phyloP scores from a whole-genome alignment of 139 green algal genomes.

The Cymbomonas tetramitiformis region DNA sequence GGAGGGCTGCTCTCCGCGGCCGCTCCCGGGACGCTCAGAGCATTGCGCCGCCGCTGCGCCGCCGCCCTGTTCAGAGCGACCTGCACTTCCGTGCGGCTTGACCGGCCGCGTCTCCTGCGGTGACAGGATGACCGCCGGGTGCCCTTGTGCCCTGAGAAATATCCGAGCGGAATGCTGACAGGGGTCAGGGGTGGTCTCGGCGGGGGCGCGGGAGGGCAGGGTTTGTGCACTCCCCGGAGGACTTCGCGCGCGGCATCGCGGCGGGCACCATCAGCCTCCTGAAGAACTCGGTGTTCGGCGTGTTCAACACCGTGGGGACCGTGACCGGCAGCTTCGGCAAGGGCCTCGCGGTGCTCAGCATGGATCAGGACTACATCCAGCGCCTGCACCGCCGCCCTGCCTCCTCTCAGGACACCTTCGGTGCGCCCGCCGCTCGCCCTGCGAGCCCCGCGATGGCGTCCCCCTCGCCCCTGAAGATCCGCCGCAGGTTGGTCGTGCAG shows the following conservation, averaged over 20 bases:
- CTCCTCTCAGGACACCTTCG: slow-evolving; percentile 2
- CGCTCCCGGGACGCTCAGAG: no score
- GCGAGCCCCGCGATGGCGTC: neutral
- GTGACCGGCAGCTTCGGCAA: slow-evolving; percentile 33
- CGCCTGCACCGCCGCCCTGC: slow-evolving; percentile 29
- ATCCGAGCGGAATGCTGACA: no score
- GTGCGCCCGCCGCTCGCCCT: neutral
- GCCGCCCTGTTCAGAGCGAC: no score
- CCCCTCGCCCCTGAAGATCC: neutral
- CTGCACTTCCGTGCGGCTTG: no score
- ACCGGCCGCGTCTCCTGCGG: no score
- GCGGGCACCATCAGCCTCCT: slow-evolving; percentile 32
- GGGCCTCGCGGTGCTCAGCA: slow-evolving; percentile 31
- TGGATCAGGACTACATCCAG: slow-evolving; percentile 41
- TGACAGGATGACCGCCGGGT: no score
- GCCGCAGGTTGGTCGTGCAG: neutral
- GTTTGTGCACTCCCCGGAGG: slow-evolving; percentile 28
- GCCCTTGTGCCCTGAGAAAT: no score
- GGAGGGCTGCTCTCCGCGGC: no score
- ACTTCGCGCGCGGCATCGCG: slow-evolving; percentile 30
- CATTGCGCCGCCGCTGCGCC: no score
- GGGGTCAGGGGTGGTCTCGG: neutral
- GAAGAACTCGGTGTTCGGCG: slow-evolving; percentile 34
- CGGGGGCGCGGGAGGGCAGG: neutral
- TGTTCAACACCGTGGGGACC: slow-evolving; percentile 32